Base-by-base conservation (phyloP, 2,329 filamentous ascomycete genomes). In the Raffaelea ambrosiae region DNA sequence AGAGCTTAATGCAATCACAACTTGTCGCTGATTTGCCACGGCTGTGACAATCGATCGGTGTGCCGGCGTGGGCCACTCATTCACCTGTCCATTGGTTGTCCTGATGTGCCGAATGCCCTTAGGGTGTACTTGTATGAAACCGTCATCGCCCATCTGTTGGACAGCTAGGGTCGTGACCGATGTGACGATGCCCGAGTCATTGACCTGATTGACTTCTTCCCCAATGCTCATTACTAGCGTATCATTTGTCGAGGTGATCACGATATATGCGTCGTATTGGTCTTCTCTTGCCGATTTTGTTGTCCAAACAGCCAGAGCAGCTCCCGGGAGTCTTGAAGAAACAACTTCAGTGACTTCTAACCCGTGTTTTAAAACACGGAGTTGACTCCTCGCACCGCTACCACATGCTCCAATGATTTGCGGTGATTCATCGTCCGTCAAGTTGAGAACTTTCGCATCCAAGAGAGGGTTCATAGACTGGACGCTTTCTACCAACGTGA, bases 41-140 rank as follows among this genome's bases (percentile, higher is more conserved):
- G 91, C 94, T 9, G 91, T 88, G 41, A 97, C 89, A 54, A 98
- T 97, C 0, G 91, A 94, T 19, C 93, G 81, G 70, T 98, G 91
- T 56, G 93, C 85, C 0, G 94, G 94, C 5, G 87, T 85, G 13
- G 86, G 82, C 93, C 93, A 98, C 61, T 97, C 90, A 55, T 94
- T 95, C 19, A 95, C 79, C 21, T 83, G 79, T 14, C 85, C 86
- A 49, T 75, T 69, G 40, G 31, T 9, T 9, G 31, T 33, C 31
- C 85, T 79, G 49, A 98, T 91, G 59, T 96, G 90, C 43, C 90
- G 81, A 51, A 98, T 95, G 48, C 93, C 93, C 60, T 90, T 90
- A 16, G 91, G 89, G 58, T 98, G 90, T 5, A 98, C 87, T 63
- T 98, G 93, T 18, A 98, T 82, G 36, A 97, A 73, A 22, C 89